A percentile compares a stretch with the other conserved stretches of the same genome.
Conservation (phyloP, 805 yeast species). For the Nakazawaea wyomingensis region DNA sequence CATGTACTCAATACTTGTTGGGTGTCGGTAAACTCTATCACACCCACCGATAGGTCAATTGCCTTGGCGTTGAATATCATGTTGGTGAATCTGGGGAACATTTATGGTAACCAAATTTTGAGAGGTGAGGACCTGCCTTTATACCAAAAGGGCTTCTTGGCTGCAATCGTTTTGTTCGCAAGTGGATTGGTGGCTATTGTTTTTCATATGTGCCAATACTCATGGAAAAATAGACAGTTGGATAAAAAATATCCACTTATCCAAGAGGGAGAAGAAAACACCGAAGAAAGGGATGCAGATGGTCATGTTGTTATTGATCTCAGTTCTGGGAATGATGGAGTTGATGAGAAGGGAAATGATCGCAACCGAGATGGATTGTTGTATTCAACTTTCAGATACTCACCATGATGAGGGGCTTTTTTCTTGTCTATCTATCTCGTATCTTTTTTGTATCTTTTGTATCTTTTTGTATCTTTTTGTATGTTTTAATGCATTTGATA, state of each 20-base stretch:
- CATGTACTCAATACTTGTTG: constrained; percentile 17
- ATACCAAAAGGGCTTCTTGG: constrained; percentile 15
- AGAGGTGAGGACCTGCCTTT: constrained; percentile 16
- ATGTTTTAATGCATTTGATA: too few relatives aligned
- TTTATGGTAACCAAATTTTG: constrained; percentile 16
- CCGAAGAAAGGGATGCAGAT: background rate
- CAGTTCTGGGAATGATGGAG: too few relatives aligned
- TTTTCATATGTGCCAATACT: constrained; percentile 7
- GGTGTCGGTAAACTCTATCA: constrained; percentile 14
- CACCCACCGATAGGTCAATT: constrained; percentile 15
- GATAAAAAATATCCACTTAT: background rate
- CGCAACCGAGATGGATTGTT: constrained; percentile 2
- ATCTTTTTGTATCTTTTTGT: too few relatives aligned
- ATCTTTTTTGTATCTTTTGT: too few relatives aligned
- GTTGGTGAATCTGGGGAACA: constrained; percentile 17
- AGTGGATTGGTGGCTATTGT: background rate
- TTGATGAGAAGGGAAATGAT: background rate
- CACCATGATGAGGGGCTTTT: too few relatives aligned
- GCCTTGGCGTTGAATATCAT: constrained; percentile 16
- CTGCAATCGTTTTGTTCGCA: constrained; percentile 8
- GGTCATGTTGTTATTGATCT: constrained; percentile 8
- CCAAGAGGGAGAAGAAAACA: background rate
- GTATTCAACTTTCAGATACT: constrained; percentile 8
- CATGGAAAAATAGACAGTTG: constrained; percentile 9
- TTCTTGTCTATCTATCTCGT: too few relatives aligned